phyloP scores from a whole-genome alignment of 495 filamentous ascomycete genomes.

The Annulohypoxylon stygium region DNA sequence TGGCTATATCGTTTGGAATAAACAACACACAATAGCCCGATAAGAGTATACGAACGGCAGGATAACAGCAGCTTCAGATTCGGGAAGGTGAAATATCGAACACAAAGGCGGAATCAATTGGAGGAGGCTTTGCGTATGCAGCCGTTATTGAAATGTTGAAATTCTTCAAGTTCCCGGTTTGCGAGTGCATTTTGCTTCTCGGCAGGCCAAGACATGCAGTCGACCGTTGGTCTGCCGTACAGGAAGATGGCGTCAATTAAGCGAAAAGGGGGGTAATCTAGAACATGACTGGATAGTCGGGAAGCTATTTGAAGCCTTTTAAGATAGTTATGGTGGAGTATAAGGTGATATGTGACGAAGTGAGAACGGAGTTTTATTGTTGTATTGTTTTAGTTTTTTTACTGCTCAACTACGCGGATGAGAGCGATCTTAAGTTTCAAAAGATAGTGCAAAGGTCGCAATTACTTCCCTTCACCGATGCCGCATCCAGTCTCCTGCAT shows the following conservation, averaged over 20 bases:
- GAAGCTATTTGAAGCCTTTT: slow-evolving; percentile 31
- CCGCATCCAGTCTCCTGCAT: slow-evolving; percentile 2
- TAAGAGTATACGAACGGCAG: slow-evolving; percentile 35
- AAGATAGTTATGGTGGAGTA: slow-evolving; percentile 10
- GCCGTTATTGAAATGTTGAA: slow-evolving; percentile 11
- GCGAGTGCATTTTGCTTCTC: slow-evolving; percentile 8
- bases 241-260: slow-evolving; percentile 5
- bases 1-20: slow-evolving; percentile 28
- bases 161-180: slow-evolving; percentile 25
- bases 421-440: background rate
- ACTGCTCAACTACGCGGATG: background rate
- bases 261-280: slow-evolving; percentile 16
- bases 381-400: background rate
- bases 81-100: slow-evolving; percentile 24
- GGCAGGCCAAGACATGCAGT: slow-evolving; percentile 26
- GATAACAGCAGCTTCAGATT: slow-evolving; percentile 35
- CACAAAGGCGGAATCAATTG: slow-evolving; percentile 23
- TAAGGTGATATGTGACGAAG: slow-evolving; percentile 19
- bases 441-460: background rate
- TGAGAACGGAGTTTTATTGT: background rate
- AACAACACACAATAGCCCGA: slow-evolving; percentile 13
- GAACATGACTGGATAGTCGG: slow-evolving; percentile 25
- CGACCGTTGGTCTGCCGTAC: slow-evolving; percentile 31
- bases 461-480: background rate
- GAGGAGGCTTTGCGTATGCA: slow-evolving; percentile 29